Conservation (phyloP, 768 basidiomycete genomes). For the Podaxis rugospora region DNA sequence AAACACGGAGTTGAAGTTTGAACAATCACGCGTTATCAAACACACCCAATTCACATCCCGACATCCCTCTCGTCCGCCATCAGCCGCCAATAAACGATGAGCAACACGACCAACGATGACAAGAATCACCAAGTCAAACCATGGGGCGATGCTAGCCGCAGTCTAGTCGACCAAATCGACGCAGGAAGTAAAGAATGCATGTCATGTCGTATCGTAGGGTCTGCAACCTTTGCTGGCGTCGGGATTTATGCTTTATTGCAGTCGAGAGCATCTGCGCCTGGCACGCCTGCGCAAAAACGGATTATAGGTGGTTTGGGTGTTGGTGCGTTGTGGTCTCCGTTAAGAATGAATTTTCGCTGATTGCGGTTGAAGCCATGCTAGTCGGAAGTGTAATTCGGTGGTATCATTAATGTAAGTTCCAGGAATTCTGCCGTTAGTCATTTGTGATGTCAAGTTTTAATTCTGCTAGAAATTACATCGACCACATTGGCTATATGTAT, state of each 20-base stretch:
- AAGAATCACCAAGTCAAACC: background rate
- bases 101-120: background rate
- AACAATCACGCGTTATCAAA: background rate
- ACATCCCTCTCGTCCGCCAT: background rate
- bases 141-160: slow-evolving; percentile 3
- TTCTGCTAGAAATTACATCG: background rate
- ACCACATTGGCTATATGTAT: background rate
- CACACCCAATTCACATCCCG: background rate
- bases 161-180: slow-evolving; percentile 2
- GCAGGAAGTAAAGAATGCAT: slow-evolving; percentile 47
- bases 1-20: background rate
- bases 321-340: slow-evolving; percentile 32
- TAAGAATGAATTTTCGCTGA: background rate
- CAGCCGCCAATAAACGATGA: background rate
- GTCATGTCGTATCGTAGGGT: slow-evolving; percentile 67
- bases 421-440: background rate
- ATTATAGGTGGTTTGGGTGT: slow-evolving; percentile 60
- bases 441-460: background rate
- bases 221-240: slow-evolving; percentile 54
- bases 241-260: slow-evolving; percentile 67
- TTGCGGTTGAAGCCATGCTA: slow-evolving; percentile 25
- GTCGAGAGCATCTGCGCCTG: slow-evolving; percentile 59
- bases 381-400: slow-evolving; percentile 36
- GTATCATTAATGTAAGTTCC: slow-evolving; percentile 24
- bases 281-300: slow-evolving; percentile 54